Percentiles rank a stretch among this genome's conserved stretches.
Conservation (phyloP, 2,329 filamentous ascomycete species). For the Colletotrichum sp. region DNA sequence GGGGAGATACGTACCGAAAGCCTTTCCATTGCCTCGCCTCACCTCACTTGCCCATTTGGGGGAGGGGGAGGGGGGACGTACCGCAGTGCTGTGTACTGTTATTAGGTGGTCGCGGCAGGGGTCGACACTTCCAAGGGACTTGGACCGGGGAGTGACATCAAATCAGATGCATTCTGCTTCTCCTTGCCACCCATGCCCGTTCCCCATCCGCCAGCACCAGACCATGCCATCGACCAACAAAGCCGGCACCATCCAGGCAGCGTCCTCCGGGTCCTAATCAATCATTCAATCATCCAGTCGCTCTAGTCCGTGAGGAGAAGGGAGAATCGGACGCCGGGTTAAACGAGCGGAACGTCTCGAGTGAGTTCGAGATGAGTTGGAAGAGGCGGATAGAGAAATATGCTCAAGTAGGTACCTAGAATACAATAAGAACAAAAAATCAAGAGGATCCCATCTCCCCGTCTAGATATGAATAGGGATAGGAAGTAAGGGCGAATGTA, state of each 20-base stretch:
- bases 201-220: background rate
- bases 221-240: constrained; percentile 38
- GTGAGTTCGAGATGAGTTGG: background rate
- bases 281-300: background rate
- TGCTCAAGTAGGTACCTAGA: background rate
- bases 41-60: background rate
- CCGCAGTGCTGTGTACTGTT: background rate
- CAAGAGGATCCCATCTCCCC: background rate
- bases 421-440: background rate
- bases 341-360: background rate
- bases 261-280: background rate
- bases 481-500: background rate
- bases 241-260: constrained; percentile 35
- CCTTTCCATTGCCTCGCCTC: background rate
- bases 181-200: background rate
- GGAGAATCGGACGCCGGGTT: background rate
- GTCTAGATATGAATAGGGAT: background rate
- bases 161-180: constrained; percentile 1
- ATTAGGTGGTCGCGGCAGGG: background rate
- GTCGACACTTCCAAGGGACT: background rate
- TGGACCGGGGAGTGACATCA: background rate
- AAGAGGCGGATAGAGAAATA: background rate
- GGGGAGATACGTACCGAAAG: background rate
- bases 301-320: background rate
- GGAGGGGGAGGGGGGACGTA: background rate